Conservation (phyloP, 2,329 filamentous ascomycete species). For the Venturia effusa region DNA sequence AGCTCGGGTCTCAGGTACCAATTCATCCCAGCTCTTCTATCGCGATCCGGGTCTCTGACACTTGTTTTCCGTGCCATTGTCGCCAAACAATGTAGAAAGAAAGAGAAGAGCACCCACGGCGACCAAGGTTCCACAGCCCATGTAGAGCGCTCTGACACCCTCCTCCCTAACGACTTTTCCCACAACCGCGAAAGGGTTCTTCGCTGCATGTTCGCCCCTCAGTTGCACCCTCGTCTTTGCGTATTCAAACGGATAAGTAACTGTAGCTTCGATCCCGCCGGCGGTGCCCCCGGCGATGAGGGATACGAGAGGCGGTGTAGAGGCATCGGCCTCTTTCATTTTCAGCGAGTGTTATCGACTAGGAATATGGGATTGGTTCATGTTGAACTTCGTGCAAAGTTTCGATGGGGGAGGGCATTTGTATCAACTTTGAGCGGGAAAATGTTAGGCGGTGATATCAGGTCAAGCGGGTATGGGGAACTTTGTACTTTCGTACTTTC, state of each 20-base stretch:
- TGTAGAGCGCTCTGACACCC: constrained; percentile 49
- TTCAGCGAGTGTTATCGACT: not conserved
- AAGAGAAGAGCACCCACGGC: constrained; percentile 23
- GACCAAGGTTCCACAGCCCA: constrained; percentile 50
- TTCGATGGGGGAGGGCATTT: not conserved
- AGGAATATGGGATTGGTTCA: not conserved
- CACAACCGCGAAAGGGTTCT: constrained; percentile 50
- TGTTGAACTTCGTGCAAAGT: not conserved
- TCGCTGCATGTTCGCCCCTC: constrained; percentile 29
- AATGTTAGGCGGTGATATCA: not conserved
- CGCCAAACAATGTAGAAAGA: not conserved
- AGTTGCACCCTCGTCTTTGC: constrained; percentile 55
- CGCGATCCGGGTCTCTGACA: not conserved
- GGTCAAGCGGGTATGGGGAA: not conserved
- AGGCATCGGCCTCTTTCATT: constrained; percentile 19
- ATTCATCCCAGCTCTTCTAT: not conserved
- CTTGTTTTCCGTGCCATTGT: too few relatives aligned
- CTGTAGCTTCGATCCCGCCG: constrained; percentile 28
- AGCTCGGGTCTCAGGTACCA: not conserved
- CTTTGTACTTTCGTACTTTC: too few relatives aligned
- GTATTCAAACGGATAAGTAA: constrained; percentile 53
- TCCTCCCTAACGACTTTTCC: constrained; percentile 44
- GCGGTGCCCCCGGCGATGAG: constrained; percentile 28
- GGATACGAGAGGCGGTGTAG: constrained; percentile 27
- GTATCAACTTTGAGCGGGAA: not conserved